Evolutionary conservation across 441 rosid genomes (phyloP).

Genomic region (Arabidopsis lyrata): DNA sequence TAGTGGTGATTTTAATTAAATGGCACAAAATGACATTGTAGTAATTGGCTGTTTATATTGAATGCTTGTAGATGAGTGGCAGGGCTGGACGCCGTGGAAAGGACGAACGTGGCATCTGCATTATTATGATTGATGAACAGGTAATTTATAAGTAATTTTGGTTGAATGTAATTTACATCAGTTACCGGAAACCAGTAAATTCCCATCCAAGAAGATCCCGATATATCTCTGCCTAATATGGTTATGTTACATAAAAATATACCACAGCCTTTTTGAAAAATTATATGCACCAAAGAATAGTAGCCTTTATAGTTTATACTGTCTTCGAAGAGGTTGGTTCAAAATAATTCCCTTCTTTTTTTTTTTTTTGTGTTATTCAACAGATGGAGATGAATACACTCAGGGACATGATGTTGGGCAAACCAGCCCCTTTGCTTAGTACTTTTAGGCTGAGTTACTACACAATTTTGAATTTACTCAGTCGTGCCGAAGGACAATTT

Average conservation of each 20-base stretch:
- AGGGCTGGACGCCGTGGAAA: slow-evolving; percentile 99
- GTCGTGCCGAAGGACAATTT: slow-evolving; percentile 99
- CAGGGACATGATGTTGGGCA: slow-evolving; percentile 96
- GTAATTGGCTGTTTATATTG: slow-evolving; percentile 34
- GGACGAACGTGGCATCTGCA: slow-evolving; percentile 95
- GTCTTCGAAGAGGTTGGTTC: slow-evolving; percentile 17
- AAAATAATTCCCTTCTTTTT: slow-evolving; percentile 20
- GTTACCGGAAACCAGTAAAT: neutral
- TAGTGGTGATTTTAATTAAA: slow-evolving; percentile 1
- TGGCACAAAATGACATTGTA: neutral
- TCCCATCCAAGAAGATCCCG: slow-evolving; percentile 1
- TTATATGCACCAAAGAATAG: slow-evolving; percentile 12
- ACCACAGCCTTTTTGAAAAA: neutral
- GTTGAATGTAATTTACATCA: slow-evolving; percentile 4
- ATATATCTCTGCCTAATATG: slow-evolving; percentile 6
- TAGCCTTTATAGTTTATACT: slow-evolving; percentile 7
- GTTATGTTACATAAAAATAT: slow-evolving; percentile 20
- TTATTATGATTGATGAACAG: slow-evolving; percentile 97
- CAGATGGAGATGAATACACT: slow-evolving; percentile 97
- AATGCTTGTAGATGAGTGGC: slow-evolving; percentile 87
- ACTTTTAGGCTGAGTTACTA: slow-evolving; percentile 98
- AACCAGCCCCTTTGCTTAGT: slow-evolving; percentile 98
- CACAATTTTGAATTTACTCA: slow-evolving; percentile 94
- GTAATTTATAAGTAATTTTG: slow-evolving; percentile 48
- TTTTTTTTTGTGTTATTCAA: slow-evolving; percentile 31